phyloP scores from a whole-genome alignment of 2,329 filamentous ascomycete genomes.

The Penicillium sp. region DNA sequence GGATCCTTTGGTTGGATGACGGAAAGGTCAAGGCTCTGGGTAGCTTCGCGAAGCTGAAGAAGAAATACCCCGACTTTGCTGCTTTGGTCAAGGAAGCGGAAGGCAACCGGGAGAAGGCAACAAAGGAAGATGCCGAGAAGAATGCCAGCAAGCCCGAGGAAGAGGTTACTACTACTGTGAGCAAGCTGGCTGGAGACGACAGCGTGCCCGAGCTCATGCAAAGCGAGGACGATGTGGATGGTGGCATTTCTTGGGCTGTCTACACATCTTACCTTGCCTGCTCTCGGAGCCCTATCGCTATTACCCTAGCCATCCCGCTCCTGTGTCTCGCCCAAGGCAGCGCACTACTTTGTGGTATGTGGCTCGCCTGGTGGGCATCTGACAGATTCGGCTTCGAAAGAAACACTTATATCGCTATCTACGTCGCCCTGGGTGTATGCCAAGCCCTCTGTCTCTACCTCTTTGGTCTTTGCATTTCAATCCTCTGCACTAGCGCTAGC shows the following conservation, averaged over 20 bases:
- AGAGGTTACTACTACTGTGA: not conserved
- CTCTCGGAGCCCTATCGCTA: not conserved
- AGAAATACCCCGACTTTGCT: not conserved
- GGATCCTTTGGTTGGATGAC: not conserved
- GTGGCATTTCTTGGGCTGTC: not conserved
- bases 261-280: not conserved
- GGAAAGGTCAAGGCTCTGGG: not conserved
- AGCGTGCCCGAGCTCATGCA: not conserved
- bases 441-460: not conserved
- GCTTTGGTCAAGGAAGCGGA: not conserved
- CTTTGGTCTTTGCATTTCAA: not conserved
- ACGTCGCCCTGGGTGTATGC: not conserved
- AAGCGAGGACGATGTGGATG: not conserved
- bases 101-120: not conserved
- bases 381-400: not conserved
- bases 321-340: not conserved
- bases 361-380: not conserved
- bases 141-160: not conserved
- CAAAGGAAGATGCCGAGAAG: not conserved
- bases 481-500: not conserved
- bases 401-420: not conserved
- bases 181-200: not conserved
- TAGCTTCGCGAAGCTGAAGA: not conserved
- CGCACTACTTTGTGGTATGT: not conserved
- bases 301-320: not conserved